Percentiles rank a stretch among this genome's conserved stretches.
Conservation (phyloP, 495 filamentous ascomycete species). For the Terfezia claveryi region DNA sequence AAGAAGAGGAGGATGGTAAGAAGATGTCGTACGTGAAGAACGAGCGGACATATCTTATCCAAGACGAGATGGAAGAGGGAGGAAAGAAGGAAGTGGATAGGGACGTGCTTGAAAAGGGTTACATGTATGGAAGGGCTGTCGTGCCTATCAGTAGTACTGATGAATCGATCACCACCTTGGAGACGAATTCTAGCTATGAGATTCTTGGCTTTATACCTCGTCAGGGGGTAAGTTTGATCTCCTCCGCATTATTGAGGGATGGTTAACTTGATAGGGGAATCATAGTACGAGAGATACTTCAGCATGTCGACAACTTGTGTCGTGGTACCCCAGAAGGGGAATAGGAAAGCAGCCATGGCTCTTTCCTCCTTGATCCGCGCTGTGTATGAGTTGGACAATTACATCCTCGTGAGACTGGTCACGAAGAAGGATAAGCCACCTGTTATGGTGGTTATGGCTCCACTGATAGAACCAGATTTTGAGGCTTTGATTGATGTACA, state of each 20-base stretch:
- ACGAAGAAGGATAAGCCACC: conserved; percentile 58
- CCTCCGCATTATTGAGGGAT: neutral
- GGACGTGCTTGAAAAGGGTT: conserved; percentile 77
- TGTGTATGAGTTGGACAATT: conserved; percentile 63
- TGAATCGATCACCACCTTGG: conserved; percentile 54
- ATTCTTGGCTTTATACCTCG: conserved; percentile 68
- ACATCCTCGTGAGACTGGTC: conserved; percentile 72
- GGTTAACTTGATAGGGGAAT: neutral
- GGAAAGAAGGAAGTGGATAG: conserved; percentile 66
- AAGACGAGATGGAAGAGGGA: conserved; percentile 47
- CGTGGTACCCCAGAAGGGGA: conserved; percentile 47
- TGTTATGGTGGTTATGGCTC: conserved; percentile 59
- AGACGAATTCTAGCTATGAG: conserved; percentile 50
- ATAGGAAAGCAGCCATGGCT: conserved; percentile 55
- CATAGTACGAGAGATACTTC: conserved; percentile 63
- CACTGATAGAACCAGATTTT: conserved; percentile 54
- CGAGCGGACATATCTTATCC: conserved; percentile 56
- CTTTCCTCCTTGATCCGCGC: conserved; percentile 80
- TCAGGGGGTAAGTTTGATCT: conserved; percentile 34
- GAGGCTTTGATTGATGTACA: conserved; percentile 83
- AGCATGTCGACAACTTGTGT: conserved; percentile 57
- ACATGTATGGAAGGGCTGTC: conserved; percentile 78
- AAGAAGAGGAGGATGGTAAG: conserved; percentile 22
- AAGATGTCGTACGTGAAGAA: conserved; percentile 43
- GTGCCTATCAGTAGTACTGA: conserved; percentile 76